phyloP scores from a whole-genome alignment of 371 early-diverging fungal genomes.

The Racocetra persica region DNA sequence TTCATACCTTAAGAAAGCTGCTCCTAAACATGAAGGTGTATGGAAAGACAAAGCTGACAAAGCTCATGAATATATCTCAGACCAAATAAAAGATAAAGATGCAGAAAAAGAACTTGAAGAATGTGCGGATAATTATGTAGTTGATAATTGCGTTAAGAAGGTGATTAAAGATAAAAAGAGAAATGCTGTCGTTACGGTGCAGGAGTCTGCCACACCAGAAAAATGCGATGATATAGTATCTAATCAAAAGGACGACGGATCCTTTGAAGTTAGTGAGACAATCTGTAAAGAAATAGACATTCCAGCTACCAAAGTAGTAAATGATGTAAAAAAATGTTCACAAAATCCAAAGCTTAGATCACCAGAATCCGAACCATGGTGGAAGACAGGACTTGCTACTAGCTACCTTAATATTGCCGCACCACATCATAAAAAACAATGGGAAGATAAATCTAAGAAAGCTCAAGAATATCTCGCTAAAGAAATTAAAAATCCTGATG shows the following conservation, averaged over 20 bases:
- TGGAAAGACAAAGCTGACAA: no score
- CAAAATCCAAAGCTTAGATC: conserved; percentile 8
- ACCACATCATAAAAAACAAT: background rate
- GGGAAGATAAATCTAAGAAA: background rate
- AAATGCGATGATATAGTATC: no score
- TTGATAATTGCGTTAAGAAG: no score
- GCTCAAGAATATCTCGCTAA: background rate
- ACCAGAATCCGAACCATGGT: background rate
- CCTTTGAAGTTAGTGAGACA: background rate
- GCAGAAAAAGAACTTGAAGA: no score
- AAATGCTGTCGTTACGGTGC: background rate
- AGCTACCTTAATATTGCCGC: conserved; percentile 4
- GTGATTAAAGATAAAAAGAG: background rate
- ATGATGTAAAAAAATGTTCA: background rate
- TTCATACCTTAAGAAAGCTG: no score
- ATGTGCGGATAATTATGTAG: no score
- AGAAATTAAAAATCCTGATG: background rate
- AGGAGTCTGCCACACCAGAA: background rate
- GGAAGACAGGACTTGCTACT: background rate
- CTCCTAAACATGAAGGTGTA: no score
- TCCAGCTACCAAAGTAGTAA: background rate
- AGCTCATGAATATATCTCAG: no score
- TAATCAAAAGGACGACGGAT: background rate
- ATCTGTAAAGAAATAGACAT: background rate
- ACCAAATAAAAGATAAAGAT: no score